Evolutionary conservation across 1,139 yeast genomes (phyloP).

Genomic region (Taphrina pruni): DNA sequence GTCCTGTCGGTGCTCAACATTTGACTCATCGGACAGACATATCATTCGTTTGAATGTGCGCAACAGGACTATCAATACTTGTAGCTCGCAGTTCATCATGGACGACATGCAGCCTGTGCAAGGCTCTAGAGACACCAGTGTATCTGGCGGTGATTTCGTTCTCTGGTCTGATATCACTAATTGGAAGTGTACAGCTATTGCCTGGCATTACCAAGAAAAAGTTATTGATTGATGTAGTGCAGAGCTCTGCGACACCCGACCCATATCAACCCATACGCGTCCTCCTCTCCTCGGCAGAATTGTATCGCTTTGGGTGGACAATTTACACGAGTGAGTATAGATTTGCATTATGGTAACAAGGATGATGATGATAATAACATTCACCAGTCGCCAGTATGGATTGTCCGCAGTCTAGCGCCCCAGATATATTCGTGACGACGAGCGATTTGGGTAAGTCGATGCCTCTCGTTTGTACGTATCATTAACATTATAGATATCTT

Average conservation of each 20-base stretch:
- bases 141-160: neutral
- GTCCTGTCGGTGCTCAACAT: no score
- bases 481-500: neutral
- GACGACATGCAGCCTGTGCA: no score
- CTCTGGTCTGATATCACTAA: neutral
- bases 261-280: neutral
- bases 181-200: neutral
- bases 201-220: no score
- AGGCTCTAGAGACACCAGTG: no score
- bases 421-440: neutral
- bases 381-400: no score
- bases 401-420: no score
- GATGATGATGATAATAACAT: no score
- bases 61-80: no score
- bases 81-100: no score
- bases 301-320: slow-evolving; percentile 5
- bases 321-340: neutral
- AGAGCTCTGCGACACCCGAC: neutral
- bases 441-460: neutral
- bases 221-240: neutral
- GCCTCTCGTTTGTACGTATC: neutral
- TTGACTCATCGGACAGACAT: no score
- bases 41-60: no score
- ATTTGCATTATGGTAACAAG: no score
- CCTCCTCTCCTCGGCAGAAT: neutral